Base-by-base conservation (phyloP, 1,139 yeast species). In the Pichia sp. region DNA sequence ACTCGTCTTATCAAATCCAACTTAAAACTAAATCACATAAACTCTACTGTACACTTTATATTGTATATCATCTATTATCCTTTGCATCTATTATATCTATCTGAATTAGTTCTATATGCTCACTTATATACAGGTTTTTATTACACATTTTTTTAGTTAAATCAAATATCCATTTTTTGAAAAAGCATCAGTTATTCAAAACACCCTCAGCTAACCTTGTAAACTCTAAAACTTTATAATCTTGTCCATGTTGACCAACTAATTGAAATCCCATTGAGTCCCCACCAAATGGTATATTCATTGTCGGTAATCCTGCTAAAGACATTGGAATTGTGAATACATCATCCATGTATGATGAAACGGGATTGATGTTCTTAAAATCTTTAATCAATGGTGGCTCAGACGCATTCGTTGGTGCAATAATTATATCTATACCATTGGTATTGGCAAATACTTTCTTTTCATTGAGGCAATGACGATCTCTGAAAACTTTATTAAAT, bases 271-370 rank as follows among this genome's bases (percentile, higher is more conserved):
- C 87, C 1, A 86, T 77, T 0, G 80, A 77, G 13, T 62, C 55
- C 2, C 66, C 64, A 3, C 63, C 59, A 59, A 70, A 74, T 0
- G 98, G 98, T 2, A 90, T 68, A 0, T 85, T 76, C 12, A 90
- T 73, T 0, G 95, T 78, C 0, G 99, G 99, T 4, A 92, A 67
- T 0, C 97, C 98, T 0, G 96, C 95, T 53, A 94, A 68, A 1
- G 95, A 89, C 40, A 94, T 85, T 0, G 98, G 97, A 4, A 90
- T 85, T 0, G 97, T 88, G 52, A 89, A 72, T 1, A 86, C 79
- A 63, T 94, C 98, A 62, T 88, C 86, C 44, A 83, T 72, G 58
- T 85, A 89, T 18, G 82, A 74, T 45, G 78, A 79, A 8, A 85
- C 72, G 7, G 86, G 72, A 45, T 75, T 70, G 52, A 43, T 58